Conservation (phyloP, 176 grass and related monocot genomes). For the Alopecurus myosuroides region DNA sequence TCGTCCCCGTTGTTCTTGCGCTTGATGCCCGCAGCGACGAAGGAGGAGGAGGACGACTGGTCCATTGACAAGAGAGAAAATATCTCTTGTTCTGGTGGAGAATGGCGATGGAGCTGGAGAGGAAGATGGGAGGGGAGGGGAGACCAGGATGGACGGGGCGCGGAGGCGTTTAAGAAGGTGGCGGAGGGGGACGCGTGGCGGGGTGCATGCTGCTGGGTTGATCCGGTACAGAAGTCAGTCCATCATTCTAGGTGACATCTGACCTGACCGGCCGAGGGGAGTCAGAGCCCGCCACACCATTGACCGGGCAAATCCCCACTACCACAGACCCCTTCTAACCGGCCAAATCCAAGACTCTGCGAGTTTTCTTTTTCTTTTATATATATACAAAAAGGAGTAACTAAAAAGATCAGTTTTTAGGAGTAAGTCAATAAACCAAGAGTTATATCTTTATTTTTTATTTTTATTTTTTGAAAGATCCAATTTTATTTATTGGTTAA, state of each 20-base stretch:
- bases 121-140: neutral
- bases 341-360: no score
- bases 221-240: neutral
- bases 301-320: no score
- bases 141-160: neutral
- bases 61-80: neutral
- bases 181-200: slow-evolving; percentile 11
- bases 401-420: no score
- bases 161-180: neutral
- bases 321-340: no score
- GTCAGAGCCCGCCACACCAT: no score
- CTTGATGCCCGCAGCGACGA: neutral
- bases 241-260: neutral
- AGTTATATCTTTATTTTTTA: no score
- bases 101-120: neutral
- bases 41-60: neutral
- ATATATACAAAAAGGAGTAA: no score
- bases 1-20: neutral
- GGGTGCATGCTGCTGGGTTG: neutral
- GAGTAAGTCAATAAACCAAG: no score
- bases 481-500: no score
- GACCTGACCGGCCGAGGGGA: no score
- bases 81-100: neutral
- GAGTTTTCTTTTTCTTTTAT: no score
- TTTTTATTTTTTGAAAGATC: no score